A percentile compares a stretch with the other conserved stretches of the same genome.
Evolutionary conservation across 257 asterid genomes (phyloP).

Genomic region (Solanum medicagineum): DNA sequence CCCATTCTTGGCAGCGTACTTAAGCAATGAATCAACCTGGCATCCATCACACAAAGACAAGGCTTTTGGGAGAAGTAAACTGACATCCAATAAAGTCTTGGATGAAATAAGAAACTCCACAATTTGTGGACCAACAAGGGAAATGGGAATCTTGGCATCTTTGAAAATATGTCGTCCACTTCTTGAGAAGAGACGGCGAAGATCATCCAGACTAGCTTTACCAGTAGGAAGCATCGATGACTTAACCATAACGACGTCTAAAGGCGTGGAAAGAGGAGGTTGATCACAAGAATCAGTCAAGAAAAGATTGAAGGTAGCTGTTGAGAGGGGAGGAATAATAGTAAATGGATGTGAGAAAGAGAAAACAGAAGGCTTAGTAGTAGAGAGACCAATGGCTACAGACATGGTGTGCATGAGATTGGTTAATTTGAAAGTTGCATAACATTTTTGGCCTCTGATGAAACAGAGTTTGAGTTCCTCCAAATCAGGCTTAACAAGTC

Average conservation of each 20-base stretch:
- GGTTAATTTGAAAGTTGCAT: slow-evolving; percentile 40
- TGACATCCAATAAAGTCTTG: slow-evolving; percentile 13
- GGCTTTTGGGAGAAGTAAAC: slow-evolving; percentile 28
- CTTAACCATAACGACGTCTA: slow-evolving; percentile 29
- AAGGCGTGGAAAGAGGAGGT: slow-evolving; percentile 53
- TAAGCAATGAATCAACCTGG: slow-evolving; percentile 37
- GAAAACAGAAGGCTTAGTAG: slow-evolving; percentile 38
- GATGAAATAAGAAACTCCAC: slow-evolving; percentile 44
- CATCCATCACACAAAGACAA: slow-evolving; percentile 31
- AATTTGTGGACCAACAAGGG: slow-evolving; percentile 40
- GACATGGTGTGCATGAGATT: slow-evolving; percentile 90
- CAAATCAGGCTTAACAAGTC: slow-evolving; percentile 51
- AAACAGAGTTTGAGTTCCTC: slow-evolving; percentile 29
- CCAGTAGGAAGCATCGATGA: slow-evolving; percentile 79
- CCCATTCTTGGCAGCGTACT: slow-evolving; percentile 28
- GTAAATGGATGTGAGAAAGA: slow-evolving; percentile 34
- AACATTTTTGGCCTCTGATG: slow-evolving; percentile 31
- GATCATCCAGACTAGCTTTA: slow-evolving; percentile 52
- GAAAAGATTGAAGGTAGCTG: slow-evolving; percentile 29
- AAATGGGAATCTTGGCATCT: slow-evolving; percentile 48
- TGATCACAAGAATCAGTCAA: slow-evolving; percentile 21
- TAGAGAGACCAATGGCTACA: slow-evolving; percentile 59
- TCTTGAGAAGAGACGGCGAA: slow-evolving; percentile 45
- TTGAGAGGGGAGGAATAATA: slow-evolving; percentile 54
- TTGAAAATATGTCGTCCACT: slow-evolving; percentile 57